Evolutionary conservation across 2,329 filamentous ascomycete species (phyloP).

Genomic region (Alternaria panax): DNA sequence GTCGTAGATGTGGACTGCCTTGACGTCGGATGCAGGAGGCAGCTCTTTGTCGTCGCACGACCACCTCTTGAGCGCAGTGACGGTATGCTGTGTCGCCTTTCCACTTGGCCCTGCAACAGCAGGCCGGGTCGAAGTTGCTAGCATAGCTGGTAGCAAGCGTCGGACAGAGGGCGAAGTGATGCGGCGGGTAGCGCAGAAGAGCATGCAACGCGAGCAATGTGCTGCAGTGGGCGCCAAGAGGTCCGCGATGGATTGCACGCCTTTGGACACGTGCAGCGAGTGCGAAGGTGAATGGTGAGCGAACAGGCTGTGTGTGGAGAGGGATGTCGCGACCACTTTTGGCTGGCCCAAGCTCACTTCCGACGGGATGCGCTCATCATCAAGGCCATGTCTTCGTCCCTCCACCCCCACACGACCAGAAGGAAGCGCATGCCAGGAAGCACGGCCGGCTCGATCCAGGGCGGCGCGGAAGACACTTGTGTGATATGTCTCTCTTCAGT

Average conservation of each 20-base stretch:
- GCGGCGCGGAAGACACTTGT: conserved; percentile 58
- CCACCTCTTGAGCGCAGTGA: conserved; percentile 83
- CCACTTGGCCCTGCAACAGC: conserved; percentile 38
- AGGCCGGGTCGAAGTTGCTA: conserved; percentile 42
- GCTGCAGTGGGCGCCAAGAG: background rate
- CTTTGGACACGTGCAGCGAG: conserved; percentile 10
- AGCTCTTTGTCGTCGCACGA: conserved; percentile 77
- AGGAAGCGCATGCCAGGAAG: conserved; percentile 38
- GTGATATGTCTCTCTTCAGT: conserved; percentile 86
- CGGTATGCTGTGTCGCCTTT: conserved; percentile 57
- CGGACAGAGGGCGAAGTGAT: conserved; percentile 20
- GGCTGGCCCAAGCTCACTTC: conserved; percentile 27
- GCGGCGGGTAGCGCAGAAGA: conserved; percentile 30
- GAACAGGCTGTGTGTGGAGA: conserved; percentile 1
- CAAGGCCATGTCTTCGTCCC: background rate
- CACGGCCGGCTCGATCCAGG: conserved; percentile 17
- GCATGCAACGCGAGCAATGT: conserved; percentile 28
- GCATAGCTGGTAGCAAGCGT: conserved; percentile 41
- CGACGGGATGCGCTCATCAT: conserved; percentile 22
- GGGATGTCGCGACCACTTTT: conserved; percentile 26
- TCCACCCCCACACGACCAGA: conserved; percentile 13
- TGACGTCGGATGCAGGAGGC: conserved; percentile 75
- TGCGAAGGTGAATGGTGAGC: conserved; percentile 7
- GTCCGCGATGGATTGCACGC: background rate
- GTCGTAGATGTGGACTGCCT: conserved; percentile 89